Evolutionary conservation across 148 eudicot species (phyloP), one percentile per base, ranked within the genome.

Genomic region (Rhododendron ovatum): DNA sequence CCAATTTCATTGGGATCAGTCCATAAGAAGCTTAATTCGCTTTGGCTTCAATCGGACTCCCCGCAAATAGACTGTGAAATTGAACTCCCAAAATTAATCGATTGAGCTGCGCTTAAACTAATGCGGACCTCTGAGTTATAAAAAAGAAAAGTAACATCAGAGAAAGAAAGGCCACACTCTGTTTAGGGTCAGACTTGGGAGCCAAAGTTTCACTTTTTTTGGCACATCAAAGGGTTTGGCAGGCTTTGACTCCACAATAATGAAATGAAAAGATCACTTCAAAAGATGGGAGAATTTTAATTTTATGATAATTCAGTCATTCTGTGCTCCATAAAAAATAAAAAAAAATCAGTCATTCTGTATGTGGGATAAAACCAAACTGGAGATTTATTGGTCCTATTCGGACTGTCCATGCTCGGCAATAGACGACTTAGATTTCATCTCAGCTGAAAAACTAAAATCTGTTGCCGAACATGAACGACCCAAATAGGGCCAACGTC

Each of bases 201-300:
- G 65, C 63, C 84, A 83, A 82, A 63, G 18, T 82, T 74, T 3
- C 75, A 45, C 81, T 78, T 87, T 86, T 57, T 75, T n/a, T 41
- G 78, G 14, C n/a, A 59, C 48, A 61, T 77, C 82, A 76, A 82
- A 20, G 26, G 57, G 15, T 57, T 53, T 24, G 47, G 53, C 50
- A 18, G 48, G 73, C 82, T 43, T 75, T 43, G 17, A 39, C 82
- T 71, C 82, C 77, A 30, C 26, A 86, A 51, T 20, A 69, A 65
- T 51, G 39, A 74, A 73, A 39, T 53, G 39, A 22, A 22, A 51
- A 81, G 69, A 57, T 50, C 83, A 48, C 53, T 80, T 51, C 33
- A n/a, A 61, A 80, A 5, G 9, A 28, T 22, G 8, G 3, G 50
- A 17, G 33, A 9, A 47, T 82, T n/a, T n/a, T 18, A 2, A 2